phyloP scores from a whole-genome alignment of 805 yeast species.

The Deakozyma indianensis region DNA sequence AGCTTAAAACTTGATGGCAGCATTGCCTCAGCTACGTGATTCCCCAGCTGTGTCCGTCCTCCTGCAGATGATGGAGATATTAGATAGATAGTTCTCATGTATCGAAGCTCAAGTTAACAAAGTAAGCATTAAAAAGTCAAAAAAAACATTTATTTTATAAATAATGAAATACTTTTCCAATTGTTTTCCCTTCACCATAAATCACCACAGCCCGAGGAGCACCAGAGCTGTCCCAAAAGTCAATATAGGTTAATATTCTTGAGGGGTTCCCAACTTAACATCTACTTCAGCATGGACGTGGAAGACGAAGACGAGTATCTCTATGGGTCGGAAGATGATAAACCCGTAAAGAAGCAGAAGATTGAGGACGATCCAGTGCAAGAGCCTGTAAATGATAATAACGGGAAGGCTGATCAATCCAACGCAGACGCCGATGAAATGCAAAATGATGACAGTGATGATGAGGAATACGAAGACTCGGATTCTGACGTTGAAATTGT shows the following conservation, averaged over 20 bases:
- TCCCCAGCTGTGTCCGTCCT: too few relatives aligned
- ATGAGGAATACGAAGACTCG: slow-evolving; percentile 8
- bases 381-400: background rate
- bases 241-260: background rate
- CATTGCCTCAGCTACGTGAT: too few relatives aligned
- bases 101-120: too few relatives aligned
- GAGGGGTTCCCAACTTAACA: background rate
- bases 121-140: too few relatives aligned
- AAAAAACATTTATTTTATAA: too few relatives aligned
- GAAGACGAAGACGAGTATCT: background rate
- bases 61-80: too few relatives aligned
- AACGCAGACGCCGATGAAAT: background rate
- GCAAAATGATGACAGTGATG: slow-evolving; percentile 4
- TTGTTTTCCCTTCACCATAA: background rate
- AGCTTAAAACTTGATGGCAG: too few relatives aligned
- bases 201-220: too few relatives aligned
- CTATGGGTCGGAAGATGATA: background rate
- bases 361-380: background rate
- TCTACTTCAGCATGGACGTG: background rate
- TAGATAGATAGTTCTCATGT: too few relatives aligned
- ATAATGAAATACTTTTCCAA: background rate
- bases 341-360: background rate
- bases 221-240: too few relatives aligned
- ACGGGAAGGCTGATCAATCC: background rate
- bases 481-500: slow-evolving; percentile 5